A percentile compares a stretch with the other conserved stretches of the same genome.
phyloP scores from a whole-genome alignment of 2,329 filamentous ascomycete genomes.

The Pezicula carpinea region DNA sequence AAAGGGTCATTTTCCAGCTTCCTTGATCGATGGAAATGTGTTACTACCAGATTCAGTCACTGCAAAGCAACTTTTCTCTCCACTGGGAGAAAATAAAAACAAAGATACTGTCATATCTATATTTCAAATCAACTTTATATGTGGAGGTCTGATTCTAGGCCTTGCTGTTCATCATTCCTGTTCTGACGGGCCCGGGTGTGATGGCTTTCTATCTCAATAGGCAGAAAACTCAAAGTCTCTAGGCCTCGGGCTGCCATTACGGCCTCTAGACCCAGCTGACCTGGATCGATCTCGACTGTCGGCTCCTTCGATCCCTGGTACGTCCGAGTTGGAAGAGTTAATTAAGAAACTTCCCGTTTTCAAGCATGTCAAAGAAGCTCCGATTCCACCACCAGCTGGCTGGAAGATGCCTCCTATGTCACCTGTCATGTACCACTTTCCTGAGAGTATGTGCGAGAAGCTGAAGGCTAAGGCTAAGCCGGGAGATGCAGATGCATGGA shows the following conservation, averaged over 20 bases:
- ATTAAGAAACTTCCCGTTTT: neutral
- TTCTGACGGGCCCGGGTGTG: conserved; percentile 22
- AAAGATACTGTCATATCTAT: conserved; percentile 8
- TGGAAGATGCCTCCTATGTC: conserved; percentile 22
- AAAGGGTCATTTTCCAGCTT: conserved; percentile 14
- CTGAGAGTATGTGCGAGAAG: conserved; percentile 12
- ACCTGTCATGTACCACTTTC: conserved; percentile 20
- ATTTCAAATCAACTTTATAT: conserved; percentile 26
- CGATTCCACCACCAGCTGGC: conserved; percentile 14
- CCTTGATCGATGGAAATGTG: conserved; percentile 6
- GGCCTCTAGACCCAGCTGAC: conserved; percentile 2
- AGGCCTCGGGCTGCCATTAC: conserved; percentile 10
- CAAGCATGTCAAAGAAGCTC: conserved; percentile 10
- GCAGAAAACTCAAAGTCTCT: conserved; percentile 21
- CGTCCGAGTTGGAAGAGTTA: neutral
- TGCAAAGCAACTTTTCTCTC: conserved; percentile 8
- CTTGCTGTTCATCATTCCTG: conserved; percentile 23
- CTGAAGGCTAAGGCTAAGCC: conserved; percentile 14
- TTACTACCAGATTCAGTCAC: conserved; percentile 10
- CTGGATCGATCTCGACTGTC: conserved; percentile 7
- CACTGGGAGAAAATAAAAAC: conserved; percentile 6
- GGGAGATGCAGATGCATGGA: conserved; percentile 7
- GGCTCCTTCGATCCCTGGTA: too few species aligned
- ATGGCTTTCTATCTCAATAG: conserved; percentile 25
- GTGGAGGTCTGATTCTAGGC: conserved; percentile 24